Evolutionary conservation across 305 asterid species (phyloP).

Genomic region (Euphrasia arctica): DNA sequence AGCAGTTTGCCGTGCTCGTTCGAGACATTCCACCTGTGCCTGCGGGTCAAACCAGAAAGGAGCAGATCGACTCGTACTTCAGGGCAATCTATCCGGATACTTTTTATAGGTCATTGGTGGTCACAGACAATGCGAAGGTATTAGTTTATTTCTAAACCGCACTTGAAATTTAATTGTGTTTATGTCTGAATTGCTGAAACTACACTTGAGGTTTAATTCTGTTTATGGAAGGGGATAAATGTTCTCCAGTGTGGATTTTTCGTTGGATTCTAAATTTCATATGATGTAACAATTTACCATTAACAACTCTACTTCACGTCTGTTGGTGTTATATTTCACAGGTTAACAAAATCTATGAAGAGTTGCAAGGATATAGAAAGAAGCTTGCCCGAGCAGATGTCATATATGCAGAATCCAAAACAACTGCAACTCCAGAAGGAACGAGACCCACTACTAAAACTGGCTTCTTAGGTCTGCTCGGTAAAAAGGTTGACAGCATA

Average conservation of each 20-base stretch:
- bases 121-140: constrained; percentile 72
- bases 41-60: constrained; percentile 61
- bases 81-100: constrained; percentile 76
- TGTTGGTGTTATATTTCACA: constrained; percentile 25
- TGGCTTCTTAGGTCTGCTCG: constrained; percentile 75
- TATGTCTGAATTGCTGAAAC: too few relatives aligned
- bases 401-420: constrained; percentile 53
- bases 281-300: neutral
- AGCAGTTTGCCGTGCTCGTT: constrained; percentile 79
- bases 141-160: neutral
- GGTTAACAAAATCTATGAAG: constrained; percentile 66
- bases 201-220: too few relatives aligned
- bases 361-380: constrained; percentile 71
- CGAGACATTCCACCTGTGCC: constrained; percentile 71
- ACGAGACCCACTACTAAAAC: constrained; percentile 54
- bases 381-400: constrained; percentile 77
- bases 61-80: constrained; percentile 79
- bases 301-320: constrained; percentile 2
- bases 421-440: constrained; percentile 56
- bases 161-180: too few relatives aligned
- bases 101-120: constrained; percentile 72
- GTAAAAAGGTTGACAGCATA: constrained; percentile 73
- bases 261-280: neutral
- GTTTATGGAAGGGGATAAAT: too few relatives aligned
- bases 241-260: too few relatives aligned